These are phyloP conservation scores for Galerina marginata DNA, from an alignment of 768 basidiomycete species.

Conservation along the genomic window DNA sequence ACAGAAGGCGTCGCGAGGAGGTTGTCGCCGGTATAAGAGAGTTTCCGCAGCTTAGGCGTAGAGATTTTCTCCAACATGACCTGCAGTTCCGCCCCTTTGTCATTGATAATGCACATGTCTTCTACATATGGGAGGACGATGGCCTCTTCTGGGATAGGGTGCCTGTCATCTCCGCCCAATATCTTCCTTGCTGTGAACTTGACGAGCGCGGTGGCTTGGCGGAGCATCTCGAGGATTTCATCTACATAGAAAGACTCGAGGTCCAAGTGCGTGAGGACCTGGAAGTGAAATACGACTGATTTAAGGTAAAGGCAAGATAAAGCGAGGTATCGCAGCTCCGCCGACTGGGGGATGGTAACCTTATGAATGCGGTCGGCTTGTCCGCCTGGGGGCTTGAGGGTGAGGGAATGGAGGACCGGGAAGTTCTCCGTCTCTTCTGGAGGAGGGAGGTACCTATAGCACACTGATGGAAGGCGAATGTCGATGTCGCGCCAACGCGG, in stretches of 20 bases:
- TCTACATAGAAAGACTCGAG: conserved; percentile 28
- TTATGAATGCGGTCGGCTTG: conserved; percentile 23
- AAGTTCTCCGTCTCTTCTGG: conserved; percentile 15
- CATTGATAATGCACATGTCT: conserved; percentile 21
- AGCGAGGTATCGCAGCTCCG: conserved; percentile 17
- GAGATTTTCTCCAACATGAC: conserved; percentile 19
- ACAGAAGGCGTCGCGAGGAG: conserved; percentile 1
- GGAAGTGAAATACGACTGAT: conserved; percentile 21
- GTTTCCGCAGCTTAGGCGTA: conserved; percentile 15
- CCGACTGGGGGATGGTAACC: conserved; percentile 15
- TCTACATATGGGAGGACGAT: conserved; percentile 17
- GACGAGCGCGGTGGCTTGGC: conserved; percentile 19
- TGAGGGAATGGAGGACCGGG: conserved; percentile 19
- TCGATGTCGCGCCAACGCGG: conserved; percentile 22
- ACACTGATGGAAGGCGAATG: conserved; percentile 22
- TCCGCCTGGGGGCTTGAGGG: conserved; percentile 23
- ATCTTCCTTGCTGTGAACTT: conserved; percentile 17
- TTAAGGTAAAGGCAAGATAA: conserved; percentile 26
- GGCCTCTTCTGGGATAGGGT: conserved; percentile 16
- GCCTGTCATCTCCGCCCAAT: conserved; percentile 26
- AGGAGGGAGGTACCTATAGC: conserved; percentile 20
- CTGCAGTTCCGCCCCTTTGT: conserved; percentile 22
- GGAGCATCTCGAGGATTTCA: conserved; percentile 25
- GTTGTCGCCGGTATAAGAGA: conserved; percentile 17
- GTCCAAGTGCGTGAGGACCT: conserved; percentile 20